Base-by-base conservation (phyloP, 2,329 filamentous ascomycete species). In the Sporothrix humicola region DNA sequence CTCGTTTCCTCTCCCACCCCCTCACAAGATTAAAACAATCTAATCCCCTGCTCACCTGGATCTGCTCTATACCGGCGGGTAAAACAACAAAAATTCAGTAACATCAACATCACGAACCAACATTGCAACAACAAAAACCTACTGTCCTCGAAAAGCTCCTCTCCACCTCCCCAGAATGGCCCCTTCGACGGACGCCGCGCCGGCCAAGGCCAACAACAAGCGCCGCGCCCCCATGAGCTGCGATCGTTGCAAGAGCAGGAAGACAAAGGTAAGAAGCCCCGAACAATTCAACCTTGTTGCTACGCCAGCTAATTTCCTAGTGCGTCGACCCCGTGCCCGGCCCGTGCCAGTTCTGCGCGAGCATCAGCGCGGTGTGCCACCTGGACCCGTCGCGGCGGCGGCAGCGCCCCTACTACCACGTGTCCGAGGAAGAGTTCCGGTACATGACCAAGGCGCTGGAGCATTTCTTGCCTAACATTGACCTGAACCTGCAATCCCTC, bases 241-340 rank as follows among this genome's bases (percentile, higher is more conserved):
- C 72, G 78, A 79, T 50, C 76, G 78, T 17, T 79, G 78, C 76
- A 79, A 79, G 71, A 78, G 74, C 56, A 74, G 78, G 12, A 79
- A 79, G 74, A 79, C 78, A 7, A 79, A 79, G 75, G 78, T 78
- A n/a, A n/a, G n/a, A n/a, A n/a, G n/a, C n/a, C n/a, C n/a, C n/a
- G n/a, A n/a, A n/a, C n/a, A n/a, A n/a, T n/a, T n/a, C 23, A 26
- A 26, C 23, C 23, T 26, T 3, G 23, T 26, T 26, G 23, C 23
- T 26, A 26, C 23, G 23, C 23, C 23, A 26, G 23, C 70, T 66
- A 7, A 54, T 23, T 23, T 2, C 31, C 1, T 69, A 76, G 72
- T 77, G 75, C 70, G 75, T 77, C 5, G 74, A 75, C 69, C 74
- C 75, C 61, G 78, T 79, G 1, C 78, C 78, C 7, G 78, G 78